Conservation (phyloP, 2,329 filamentous ascomycete species). For the Aspergillus piperis region DNA sequence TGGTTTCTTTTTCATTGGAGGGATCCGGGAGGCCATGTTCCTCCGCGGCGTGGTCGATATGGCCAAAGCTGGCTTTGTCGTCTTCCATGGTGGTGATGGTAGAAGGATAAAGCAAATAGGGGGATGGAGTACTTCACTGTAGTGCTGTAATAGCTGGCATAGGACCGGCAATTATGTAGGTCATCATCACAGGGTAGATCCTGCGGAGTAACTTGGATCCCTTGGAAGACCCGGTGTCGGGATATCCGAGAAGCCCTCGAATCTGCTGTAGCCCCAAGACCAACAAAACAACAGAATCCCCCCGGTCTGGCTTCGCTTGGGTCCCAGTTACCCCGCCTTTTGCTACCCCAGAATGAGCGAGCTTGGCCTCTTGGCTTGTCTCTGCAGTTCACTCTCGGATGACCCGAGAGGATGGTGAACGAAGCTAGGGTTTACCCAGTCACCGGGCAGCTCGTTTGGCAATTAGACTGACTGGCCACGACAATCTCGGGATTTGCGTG, state of each 20-base stretch:
- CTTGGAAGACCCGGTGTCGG: background rate
- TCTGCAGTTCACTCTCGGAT: too few relatives aligned
- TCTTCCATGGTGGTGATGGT: conserved; percentile 5
- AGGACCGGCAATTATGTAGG: background rate
- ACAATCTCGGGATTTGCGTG: too few relatives aligned
- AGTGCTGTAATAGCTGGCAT: background rate
- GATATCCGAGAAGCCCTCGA: background rate
- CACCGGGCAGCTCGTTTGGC: too few relatives aligned
- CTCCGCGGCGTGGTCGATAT: conserved; percentile 8
- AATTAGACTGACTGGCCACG: too few relatives aligned
- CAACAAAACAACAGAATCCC: background rate
- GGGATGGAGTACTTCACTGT: too few relatives aligned
- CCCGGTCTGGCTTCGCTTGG: background rate
- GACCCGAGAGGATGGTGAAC: too few relatives aligned
- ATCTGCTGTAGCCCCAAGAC: background rate
- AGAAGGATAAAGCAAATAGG: background rate
- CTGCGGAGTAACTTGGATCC: too few relatives aligned
- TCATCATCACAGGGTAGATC: background rate
- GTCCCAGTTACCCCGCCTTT: background rate
- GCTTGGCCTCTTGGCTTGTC: too few relatives aligned
- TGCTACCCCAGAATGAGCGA: background rate
- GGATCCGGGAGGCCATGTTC: background rate
- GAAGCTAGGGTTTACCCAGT: too few relatives aligned
- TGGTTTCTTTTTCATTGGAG: background rate
- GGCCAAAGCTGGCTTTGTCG: conserved; percentile 1